Evolutionary conservation across 768 basidiomycete genomes (phyloP), one percentile per base, ranked within the genome.

Genomic region (Boletus sp.): DNA sequence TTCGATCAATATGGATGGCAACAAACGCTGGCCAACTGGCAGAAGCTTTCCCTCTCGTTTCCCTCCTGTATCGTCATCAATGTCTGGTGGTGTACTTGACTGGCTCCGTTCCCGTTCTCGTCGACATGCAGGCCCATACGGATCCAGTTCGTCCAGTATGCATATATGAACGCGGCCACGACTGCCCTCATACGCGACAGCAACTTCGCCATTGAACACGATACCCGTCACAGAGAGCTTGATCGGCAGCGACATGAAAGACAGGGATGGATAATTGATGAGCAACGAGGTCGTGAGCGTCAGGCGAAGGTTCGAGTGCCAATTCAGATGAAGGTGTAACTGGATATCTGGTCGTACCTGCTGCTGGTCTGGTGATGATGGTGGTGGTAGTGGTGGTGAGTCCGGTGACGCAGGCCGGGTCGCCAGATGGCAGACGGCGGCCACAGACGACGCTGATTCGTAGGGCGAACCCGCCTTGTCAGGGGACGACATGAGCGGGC

Each of bases 201-300:
- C 88, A 42, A 98, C 74, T 64, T 96, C 91, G 53, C 91, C 92
- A 13, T 80, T 80, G 70, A 98, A 91, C 14, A 93, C 77, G 54
- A 98, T 77, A 1, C 92, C 91, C 0, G 88, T 95, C 27, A 98
- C 83, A n/a, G 87, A 88, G 51, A 98, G 84, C 64, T 90, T 88
- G 70, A 99, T 90, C 7, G 97, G 97, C 25, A 99, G 80, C 14
- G 91, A 87, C 95, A 99, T 98, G 79, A 99, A 98, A 69, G 88
- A 83, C 0, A 88, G 87, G 0, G 93, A 93, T 6, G 97, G 97
- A 69, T 98, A 98, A 73, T 99, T 97, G 72, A 99, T 94, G 57
- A 94, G 82, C 27, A 98, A 80, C 9, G 93, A 95, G 0, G 97
- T 98, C 30, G 90, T 85, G 51, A 99, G 79, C 8, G 90, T 90